Evolutionary conservation across 805 yeast species (phyloP), one percentile per base, ranked within the genome.

Genomic region (Lachancea fermentati): DNA sequence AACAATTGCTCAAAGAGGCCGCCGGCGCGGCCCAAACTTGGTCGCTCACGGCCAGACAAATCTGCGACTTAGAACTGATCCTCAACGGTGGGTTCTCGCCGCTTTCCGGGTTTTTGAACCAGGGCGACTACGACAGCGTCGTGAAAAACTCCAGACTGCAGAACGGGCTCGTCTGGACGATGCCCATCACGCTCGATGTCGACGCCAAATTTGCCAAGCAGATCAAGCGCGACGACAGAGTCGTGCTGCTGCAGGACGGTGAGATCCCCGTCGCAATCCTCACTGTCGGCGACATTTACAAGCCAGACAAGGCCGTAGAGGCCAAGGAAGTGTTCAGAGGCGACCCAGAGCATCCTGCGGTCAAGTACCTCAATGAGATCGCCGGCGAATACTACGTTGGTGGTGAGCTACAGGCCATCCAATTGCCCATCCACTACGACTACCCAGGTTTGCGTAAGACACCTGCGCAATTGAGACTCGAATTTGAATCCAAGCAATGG

Each of bases 301-400:
- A 71, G 54, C 96, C 96, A 51, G 73, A 89, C 65, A 91, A 91
- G 71, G 57, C 67, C 42, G 60, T 61, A 14, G 97, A 89, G 69
- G 96, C 96, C 39, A 65, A 76, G 50, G 74, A 81, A 59, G 97
- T 88, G 19, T 91, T 87, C 68, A 79, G 97, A 62, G 97, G 97
- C 47, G 97, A 91, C 63, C 89, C 94, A 33, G 97, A 91, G 63
- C 97, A 89, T 66, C 97, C 97, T 15, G 97, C 97, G 9, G 72
- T 85, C 55, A 72, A 71, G 54, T 89, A 85, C 66, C 71, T 89
- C 52, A 58, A 65, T 56, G 79, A 84, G 46, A 69, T 73, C 37
- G 89, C 89, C 26, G 89, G 91, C 55, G 95, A 85, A 19, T 76
- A 72, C 56, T 88, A 89, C 66, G 69, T 89, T 38, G 97, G 97